These are phyloP conservation scores for Phialocephala subalpina DNA, from an alignment of 2,329 filamentous ascomycete genomes.

Conservation along the genomic window DNA sequence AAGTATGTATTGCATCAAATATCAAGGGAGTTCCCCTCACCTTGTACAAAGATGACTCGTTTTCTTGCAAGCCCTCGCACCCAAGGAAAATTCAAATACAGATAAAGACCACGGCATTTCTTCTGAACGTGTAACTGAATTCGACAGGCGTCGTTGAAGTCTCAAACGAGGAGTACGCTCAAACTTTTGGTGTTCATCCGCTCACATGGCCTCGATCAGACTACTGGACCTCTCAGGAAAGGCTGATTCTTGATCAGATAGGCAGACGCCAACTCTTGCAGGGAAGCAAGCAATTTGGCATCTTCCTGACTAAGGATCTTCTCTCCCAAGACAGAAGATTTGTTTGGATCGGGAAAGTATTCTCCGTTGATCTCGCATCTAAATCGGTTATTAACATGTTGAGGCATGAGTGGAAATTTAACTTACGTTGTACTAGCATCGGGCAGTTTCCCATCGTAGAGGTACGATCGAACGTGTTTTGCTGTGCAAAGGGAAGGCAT, in stretches of 20 bases:
- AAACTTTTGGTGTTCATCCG: too few relatives aligned
- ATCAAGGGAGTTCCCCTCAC: not conserved
- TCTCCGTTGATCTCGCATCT: slow-evolving; percentile 30
- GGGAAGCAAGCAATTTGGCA: slow-evolving; percentile 25
- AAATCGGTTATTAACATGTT: not conserved
- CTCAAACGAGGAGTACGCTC: too few relatives aligned
- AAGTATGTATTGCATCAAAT: not conserved
- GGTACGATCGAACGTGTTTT: slow-evolving; percentile 34
- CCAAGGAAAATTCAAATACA: too few relatives aligned
- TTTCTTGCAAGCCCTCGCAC: not conserved
- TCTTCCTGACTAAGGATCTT: slow-evolving; percentile 18
- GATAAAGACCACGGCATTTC: too few relatives aligned
- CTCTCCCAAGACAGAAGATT: not conserved
- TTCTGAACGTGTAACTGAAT: too few relatives aligned
- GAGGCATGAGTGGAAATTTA: not conserved
- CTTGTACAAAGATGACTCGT: not conserved
- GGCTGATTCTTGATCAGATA: slow-evolving; percentile 2
- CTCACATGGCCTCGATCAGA: not conserved
- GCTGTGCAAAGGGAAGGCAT: slow-evolving; percentile 35
- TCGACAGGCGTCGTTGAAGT: too few relatives aligned
- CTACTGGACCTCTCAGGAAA: not conserved
- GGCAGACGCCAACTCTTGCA: slow-evolving; percentile 15
- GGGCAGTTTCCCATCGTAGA: slow-evolving; percentile 36
- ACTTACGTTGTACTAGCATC: slow-evolving; percentile 27
- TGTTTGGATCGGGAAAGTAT: slow-evolving; percentile 26